phyloP scores from a whole-genome alignment of 1,284 basidiomycete species.

The Cryptococcus jaspeensis region DNA sequence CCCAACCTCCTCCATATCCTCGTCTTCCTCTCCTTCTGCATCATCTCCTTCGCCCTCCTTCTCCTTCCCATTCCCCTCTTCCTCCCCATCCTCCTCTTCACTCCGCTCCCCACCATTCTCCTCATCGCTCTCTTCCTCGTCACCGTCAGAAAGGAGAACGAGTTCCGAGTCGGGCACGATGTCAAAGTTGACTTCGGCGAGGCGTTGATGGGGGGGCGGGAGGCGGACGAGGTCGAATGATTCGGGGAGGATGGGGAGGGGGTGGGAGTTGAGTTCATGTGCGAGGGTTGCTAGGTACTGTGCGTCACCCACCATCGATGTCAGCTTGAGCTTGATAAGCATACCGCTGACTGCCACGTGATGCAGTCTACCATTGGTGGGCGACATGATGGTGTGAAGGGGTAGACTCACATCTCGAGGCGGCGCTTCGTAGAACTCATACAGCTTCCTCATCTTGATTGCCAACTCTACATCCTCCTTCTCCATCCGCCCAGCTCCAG shows the following conservation, averaged over 20 bases:
- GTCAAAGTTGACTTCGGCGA: constrained; percentile 89
- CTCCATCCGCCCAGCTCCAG: constrained; percentile 62
- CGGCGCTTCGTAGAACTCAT: constrained; percentile 88
- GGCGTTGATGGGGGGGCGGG: constrained; percentile 72
- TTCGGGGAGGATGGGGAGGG: constrained; percentile 89
- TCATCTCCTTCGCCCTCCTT: constrained; percentile 22
- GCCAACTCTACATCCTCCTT: constrained; percentile 89
- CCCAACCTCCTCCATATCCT: constrained; percentile 44
- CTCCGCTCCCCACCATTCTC: constrained; percentile 21
- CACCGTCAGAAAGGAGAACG: constrained; percentile 31
- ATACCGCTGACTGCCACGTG: too few relatives aligned
- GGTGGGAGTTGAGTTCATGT: constrained; percentile 82
- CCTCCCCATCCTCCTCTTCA: constrained; percentile 33
- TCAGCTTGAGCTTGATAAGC: neutral
- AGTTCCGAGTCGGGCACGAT: constrained; percentile 83
- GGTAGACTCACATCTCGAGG: constrained; percentile 79
- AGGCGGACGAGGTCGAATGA: constrained; percentile 84
- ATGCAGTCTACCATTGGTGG: too few relatives aligned
- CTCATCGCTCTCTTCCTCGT: constrained; percentile 15
- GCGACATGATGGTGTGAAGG: too few relatives aligned
- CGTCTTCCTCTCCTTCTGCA: constrained; percentile 29
- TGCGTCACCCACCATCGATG: neutral
- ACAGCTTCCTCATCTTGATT: constrained; percentile 88
- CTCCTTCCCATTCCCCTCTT: constrained; percentile 22
- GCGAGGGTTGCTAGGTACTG: constrained; percentile 88